Conservation (phyloP, 345 rosid species). For the Isatis tinctoria region DNA sequence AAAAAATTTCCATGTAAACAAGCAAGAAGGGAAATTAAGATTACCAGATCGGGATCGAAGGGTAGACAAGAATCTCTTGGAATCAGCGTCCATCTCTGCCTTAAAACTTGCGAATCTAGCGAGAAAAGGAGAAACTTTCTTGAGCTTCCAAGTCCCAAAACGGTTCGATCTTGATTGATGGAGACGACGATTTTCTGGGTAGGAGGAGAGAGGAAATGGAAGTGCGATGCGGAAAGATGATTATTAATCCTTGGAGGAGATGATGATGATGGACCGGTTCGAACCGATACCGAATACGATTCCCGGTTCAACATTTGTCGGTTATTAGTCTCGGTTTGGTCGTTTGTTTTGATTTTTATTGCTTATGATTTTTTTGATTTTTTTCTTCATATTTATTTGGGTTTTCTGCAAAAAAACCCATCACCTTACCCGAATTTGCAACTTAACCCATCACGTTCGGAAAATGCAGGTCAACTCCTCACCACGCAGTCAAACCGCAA, state of each 20-base stretch:
- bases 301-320: neutral
- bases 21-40: conserved; percentile 8
- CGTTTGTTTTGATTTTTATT: too few relatives aligned
- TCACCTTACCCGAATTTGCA: too few relatives aligned
- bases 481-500: too few relatives aligned
- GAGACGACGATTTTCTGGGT: conserved; percentile 21
- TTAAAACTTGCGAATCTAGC: neutral
- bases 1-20: neutral
- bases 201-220: conserved; percentile 22
- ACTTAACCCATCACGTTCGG: too few relatives aligned
- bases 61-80: conserved; percentile 68
- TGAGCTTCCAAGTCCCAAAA: neutral
- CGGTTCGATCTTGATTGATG: conserved; percentile 11
- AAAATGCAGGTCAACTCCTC: too few relatives aligned
- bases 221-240: neutral
- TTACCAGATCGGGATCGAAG: conserved; percentile 92
- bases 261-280: conserved; percentile 5
- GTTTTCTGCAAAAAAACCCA: too few relatives aligned
- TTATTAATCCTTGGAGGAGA: neutral
- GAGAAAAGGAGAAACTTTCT: neutral
- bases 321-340: neutral
- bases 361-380: too few relatives aligned
- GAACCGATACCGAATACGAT: neutral
- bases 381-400: neutral
- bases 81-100: conserved; percentile 77